Percentiles rank a stretch among this genome's conserved stretches.
These are phyloP conservation scores for Entophlyctis luteolus DNA, from an alignment of 192 early-diverging fungal genomes.

Conservation along the genomic window DNA sequence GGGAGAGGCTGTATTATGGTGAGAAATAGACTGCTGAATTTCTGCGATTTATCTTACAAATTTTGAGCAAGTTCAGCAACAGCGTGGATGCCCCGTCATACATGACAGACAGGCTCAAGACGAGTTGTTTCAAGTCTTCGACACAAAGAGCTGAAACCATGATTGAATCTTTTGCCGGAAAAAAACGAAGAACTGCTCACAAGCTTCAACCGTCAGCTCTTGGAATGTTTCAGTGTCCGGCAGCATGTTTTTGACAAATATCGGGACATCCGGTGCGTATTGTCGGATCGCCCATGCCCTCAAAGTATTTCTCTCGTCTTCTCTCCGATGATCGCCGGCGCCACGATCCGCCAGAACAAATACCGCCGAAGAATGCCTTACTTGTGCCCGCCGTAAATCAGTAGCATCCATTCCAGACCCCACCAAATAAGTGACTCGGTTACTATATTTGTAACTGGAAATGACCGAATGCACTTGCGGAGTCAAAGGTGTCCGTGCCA, in stretches of 20 bases:
- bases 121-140: constrained; percentile 42
- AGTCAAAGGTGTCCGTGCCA: constrained; percentile 24
- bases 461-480: constrained; percentile 24
- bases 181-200: constrained; percentile 17
- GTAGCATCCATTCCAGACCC: constrained; percentile 31
- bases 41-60: constrained; percentile 1
- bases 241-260: constrained; percentile 60
- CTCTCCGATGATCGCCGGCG: constrained; percentile 43
- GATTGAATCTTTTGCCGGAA: no score
- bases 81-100: constrained; percentile 52
- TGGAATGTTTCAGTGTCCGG: constrained; percentile 62
- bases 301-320: constrained; percentile 69
- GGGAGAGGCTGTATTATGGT: constrained; percentile 39
- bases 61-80: constrained; percentile 62
- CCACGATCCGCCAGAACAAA: constrained; percentile 46
- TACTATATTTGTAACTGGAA: constrained; percentile 16
- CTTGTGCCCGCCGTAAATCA: constrained; percentile 38
- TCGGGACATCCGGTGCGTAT: constrained; percentile 52
- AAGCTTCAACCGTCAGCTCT: constrained; percentile 49
- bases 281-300: constrained; percentile 63
- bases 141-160: constrained; percentile 30
- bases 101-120: constrained; percentile 26
- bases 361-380: constrained; percentile 30
- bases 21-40: neutral
- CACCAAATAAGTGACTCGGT: constrained; percentile 37